Evolutionary conservation across 768 basidiomycete species (phyloP).

Genomic region (Tylopilus cervinicoccineus): DNA sequence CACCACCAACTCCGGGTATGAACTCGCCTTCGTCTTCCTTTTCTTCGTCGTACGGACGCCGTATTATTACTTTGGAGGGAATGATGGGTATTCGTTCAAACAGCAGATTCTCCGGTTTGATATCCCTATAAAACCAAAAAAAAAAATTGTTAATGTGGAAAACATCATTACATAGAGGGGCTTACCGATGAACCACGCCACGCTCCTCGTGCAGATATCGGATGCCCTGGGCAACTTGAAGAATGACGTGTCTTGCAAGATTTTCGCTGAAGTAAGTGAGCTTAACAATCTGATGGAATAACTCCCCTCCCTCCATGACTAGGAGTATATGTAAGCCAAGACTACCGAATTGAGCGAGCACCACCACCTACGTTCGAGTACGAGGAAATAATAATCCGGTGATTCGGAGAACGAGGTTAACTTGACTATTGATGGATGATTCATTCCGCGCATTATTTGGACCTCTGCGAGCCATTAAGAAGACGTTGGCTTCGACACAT

Average conservation of each 20-base stretch:
- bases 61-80: constrained; percentile 70
- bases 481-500: not conserved
- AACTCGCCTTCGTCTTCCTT: constrained; percentile 99
- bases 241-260: constrained; percentile 93
- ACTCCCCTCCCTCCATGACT: constrained; percentile 98
- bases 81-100: constrained; percentile 91
- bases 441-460: constrained; percentile 95
- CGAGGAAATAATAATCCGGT: constrained; percentile 87
- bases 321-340: constrained; percentile 10
- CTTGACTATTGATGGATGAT: constrained; percentile 91
- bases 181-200: constrained; percentile 89
- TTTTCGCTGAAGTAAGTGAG: constrained; percentile 98
- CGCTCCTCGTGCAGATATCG: constrained; percentile 96
- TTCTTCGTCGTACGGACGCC: constrained; percentile 93
- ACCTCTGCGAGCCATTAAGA: constrained; percentile 61
- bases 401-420: constrained; percentile 91
- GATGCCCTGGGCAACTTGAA: constrained; percentile 93
- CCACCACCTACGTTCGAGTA: constrained; percentile 75
- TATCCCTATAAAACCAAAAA: constrained; percentile 50
- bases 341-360: not conserved
- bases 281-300: constrained; percentile 99
- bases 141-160: not conserved
- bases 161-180: not conserved
- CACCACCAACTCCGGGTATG: constrained; percentile 86
- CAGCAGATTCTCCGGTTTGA: constrained; percentile 96